phyloP scores from a whole-genome alignment of 1,284 basidiomycete species.

The Cryptococcus sp. region DNA sequence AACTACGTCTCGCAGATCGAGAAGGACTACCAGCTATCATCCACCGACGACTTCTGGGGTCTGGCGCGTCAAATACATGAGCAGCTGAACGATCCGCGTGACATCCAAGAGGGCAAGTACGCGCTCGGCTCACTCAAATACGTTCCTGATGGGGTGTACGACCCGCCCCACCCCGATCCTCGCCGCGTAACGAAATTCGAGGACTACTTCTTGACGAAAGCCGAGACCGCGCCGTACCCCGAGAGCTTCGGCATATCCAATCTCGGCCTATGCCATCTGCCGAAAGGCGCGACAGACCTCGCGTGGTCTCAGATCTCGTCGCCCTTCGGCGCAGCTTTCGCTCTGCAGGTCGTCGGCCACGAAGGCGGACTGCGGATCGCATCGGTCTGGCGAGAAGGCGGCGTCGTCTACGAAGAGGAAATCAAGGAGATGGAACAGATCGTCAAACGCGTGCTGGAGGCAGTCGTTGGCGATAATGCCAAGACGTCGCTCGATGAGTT shows the following conservation, averaged over 20 bases:
- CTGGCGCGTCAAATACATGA: constrained; percentile 9
- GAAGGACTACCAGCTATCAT: constrained; percentile 10
- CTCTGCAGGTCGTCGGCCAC: constrained; percentile 34
- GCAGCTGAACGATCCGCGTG: constrained; percentile 10
- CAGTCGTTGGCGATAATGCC: constrained; percentile 2
- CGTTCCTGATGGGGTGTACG: constrained; percentile 31
- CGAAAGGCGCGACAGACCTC: constrained; percentile 29
- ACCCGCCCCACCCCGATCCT: constrained; percentile 15
- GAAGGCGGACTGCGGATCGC: constrained; percentile 35
- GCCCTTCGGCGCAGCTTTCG: constrained; percentile 26
- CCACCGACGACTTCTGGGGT: constrained; percentile 31
- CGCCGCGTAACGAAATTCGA: constrained; percentile 43
- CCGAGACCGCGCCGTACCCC: constrained; percentile 18
- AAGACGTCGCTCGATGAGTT: background rate
- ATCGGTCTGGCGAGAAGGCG: constrained; percentile 31
- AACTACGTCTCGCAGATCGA: constrained; percentile 36
- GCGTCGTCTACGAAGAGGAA: constrained; percentile 16
- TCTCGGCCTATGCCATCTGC: constrained; percentile 32
- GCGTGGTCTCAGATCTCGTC: constrained; percentile 37
- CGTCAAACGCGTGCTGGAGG: constrained; percentile 16
- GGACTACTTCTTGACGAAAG: constrained; percentile 31
- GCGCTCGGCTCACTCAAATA: constrained; percentile 37
- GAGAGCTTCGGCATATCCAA: constrained; percentile 40
- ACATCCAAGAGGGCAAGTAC: constrained; percentile 22
- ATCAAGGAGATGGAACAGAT: constrained; percentile 15